Percentiles rank a stretch among this genome's conserved stretches.
phyloP scores from a whole-genome alignment of 2,329 filamentous ascomycete species.

The Penicillium vulpinum region DNA sequence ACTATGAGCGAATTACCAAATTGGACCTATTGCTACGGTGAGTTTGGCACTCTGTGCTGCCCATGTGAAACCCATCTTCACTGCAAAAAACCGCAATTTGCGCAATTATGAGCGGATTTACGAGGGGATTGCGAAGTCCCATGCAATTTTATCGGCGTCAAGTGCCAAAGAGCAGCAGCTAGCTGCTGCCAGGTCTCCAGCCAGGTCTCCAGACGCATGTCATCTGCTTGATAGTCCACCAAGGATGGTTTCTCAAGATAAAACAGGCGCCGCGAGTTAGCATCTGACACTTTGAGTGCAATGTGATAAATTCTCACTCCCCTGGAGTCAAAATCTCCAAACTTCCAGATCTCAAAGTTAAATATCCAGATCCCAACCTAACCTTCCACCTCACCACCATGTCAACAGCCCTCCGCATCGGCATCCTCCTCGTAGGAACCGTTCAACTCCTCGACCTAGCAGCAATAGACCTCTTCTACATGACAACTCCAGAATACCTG shows the following conservation, averaged over 20 bases:
- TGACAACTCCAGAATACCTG: constrained; percentile 34
- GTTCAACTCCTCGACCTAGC: constrained; percentile 44
- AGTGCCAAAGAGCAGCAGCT: not conserved
- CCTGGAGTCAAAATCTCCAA: too few species aligned
- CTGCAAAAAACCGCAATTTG: not conserved
- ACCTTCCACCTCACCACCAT: constrained; percentile 1
- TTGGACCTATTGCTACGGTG: not conserved
- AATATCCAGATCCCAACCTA: not conserved
- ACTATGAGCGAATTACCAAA: not conserved
- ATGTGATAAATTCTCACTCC: not conserved
- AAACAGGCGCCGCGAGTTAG: not conserved
- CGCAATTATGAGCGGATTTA: not conserved
- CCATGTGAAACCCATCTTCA: not conserved
- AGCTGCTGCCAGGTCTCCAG: not conserved
- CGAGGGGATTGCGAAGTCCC: too few species aligned
- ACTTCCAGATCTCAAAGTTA: not conserved
- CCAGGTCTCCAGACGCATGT: not conserved
- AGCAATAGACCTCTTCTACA: constrained; percentile 41
- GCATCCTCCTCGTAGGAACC: constrained; percentile 37
- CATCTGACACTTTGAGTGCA: not conserved
- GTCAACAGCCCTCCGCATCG: constrained; percentile 24
- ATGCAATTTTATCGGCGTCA: not conserved
- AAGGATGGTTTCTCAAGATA: not conserved
- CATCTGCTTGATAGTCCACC: not conserved
- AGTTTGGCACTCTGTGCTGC: not conserved